Base-by-base conservation (phyloP, 495 filamentous ascomycete genomes). In the Aspergillus saccharolyticus region DNA sequence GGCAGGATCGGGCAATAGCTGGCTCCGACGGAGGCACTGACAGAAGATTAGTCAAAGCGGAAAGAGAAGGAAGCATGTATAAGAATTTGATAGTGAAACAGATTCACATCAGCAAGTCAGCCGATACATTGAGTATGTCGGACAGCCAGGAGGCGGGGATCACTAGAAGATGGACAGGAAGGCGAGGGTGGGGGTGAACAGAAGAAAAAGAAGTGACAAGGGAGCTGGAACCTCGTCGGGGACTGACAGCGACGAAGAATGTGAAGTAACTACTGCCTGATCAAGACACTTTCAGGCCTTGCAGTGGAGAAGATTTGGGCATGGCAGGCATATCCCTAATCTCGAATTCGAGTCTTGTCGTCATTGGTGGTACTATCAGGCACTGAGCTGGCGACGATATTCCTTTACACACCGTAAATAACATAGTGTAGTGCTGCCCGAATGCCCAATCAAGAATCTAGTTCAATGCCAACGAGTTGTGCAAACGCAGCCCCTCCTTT, bases 361-460 rank as follows among this genome's bases (percentile, higher is more conserved):
- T 18, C 22, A 28, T 46, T 46, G 3, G 10, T 46, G 44, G 46
- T 44, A 44, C 44, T 28, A 33, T 55, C 55, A 60, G 52, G 49
- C 49, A 55, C 53, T 54, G 54, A 57, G 54, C 42, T 56, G 54
- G 47, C 53, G 53, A 22, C 58, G 20, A 39, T 39, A 9, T 12
- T 39, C 10, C 45, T 48, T 20, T 20, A 55, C 46, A 45, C 3
- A 20, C 28, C 42, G 19, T 43, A 47, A 44, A 25, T 25, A 33
- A 42, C 7, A 30, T 49, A 17, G 16, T 50, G 47, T 53, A 52
- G 55, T 61, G 64, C 51, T 67, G 64, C 64, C 64, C 61, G 58
- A 67, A n/a, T 64, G 64, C 61, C 64, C 64, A 67, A 64, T 64
- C 54, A 67, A 55, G 33, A 39, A 39, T 10, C 52, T 30, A 47